Base-by-base conservation (phyloP, 148 eudicot species). In the Rhododendron molle region DNA sequence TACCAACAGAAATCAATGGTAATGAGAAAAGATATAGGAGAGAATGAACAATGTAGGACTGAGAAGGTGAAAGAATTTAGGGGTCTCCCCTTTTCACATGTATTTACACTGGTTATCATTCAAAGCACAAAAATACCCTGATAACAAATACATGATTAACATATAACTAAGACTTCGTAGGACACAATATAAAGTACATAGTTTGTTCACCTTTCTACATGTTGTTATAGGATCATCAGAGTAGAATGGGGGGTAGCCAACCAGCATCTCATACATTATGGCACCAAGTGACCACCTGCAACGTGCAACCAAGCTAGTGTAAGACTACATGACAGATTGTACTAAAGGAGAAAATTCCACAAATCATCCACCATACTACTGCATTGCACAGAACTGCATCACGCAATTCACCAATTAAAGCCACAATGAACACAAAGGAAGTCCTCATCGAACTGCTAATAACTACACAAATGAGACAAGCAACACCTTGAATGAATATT, bases 241-340 rank as follows among this genome's bases (percentile, higher is more conserved):
- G 81, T 92, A 94, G 89, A 94, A 94, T 26, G 96, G 95, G 74
- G 97, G 94, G 89, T 93, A 93, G 78, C 97, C 97, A 49, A 94
- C 89, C 43, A 94, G 97, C 95, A 94, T 94, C 89, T 94, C 97
- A 82, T 89, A 94, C 97, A 94, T 92, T 46, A 93, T 93, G 40
- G 95, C 93, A 73, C 97, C 97, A 46, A 94, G 90, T 12, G 97
- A 93, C 95, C 97, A 94, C 97, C 97, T 94, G 88, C 82, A 88
- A 81, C 62, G 38, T 94, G 88, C 82, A 88, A 81, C 62, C 46
- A 84, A 43, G 67, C 40, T 58, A 76, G 60, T 34, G 18, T 49
- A 85, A 84, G 40, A n/a, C 83, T 38, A 38, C 4, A 46, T 46
- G 50, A 82, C 65, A 13, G 54, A 54, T 72, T 76, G n/a, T 34